phyloP scores from a whole-genome alignment of 1,284 basidiomycete species.

The Cerrena zonata region DNA sequence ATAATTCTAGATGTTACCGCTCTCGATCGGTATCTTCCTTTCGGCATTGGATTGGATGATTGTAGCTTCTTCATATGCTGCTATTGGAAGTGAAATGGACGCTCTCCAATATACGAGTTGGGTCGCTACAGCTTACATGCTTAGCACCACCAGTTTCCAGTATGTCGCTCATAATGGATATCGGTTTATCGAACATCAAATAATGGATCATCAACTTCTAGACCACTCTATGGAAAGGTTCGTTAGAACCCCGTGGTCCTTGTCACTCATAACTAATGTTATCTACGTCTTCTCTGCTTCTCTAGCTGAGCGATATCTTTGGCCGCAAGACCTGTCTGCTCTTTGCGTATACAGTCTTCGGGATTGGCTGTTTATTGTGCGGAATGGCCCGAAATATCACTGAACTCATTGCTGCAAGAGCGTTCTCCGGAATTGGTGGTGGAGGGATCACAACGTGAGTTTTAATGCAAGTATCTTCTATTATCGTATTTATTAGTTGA shows the following conservation, averaged over 20 bases:
- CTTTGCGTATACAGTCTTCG: conserved; percentile 51
- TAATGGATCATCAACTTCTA: conserved; percentile 16
- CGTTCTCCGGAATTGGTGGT: conserved; percentile 57
- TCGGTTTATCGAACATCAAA: background rate
- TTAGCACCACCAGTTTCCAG: conserved; percentile 59
- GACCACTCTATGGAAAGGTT: conserved; percentile 57
- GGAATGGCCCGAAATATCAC: conserved; percentile 51
- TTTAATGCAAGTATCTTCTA: background rate
- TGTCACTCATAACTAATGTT: background rate
- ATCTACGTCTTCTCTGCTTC: background rate
- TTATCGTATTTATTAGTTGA: background rate
- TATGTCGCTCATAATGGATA: conserved; percentile 25
- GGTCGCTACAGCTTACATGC: conserved; percentile 60
- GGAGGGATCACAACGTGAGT: conserved; percentile 60
- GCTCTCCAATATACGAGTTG: conserved; percentile 61
- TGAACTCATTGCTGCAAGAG: conserved; percentile 50
- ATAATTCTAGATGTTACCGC: conserved; percentile 41
- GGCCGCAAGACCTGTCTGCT: conserved; percentile 55
- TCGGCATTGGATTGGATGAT: conserved; percentile 57
- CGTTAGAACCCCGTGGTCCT: background rate
- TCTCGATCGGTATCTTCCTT: conserved; percentile 54
- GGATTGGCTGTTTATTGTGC: conserved; percentile 47
- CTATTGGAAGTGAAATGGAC: conserved; percentile 58
- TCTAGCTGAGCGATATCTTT: conserved; percentile 54
- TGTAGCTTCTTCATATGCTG: conserved; percentile 53